Percentiles rank a stretch among this genome's conserved stretches.
Evolutionary conservation across 306 rosid genomes (phyloP).

Genomic region (Sechiopsis laciniata): DNA sequence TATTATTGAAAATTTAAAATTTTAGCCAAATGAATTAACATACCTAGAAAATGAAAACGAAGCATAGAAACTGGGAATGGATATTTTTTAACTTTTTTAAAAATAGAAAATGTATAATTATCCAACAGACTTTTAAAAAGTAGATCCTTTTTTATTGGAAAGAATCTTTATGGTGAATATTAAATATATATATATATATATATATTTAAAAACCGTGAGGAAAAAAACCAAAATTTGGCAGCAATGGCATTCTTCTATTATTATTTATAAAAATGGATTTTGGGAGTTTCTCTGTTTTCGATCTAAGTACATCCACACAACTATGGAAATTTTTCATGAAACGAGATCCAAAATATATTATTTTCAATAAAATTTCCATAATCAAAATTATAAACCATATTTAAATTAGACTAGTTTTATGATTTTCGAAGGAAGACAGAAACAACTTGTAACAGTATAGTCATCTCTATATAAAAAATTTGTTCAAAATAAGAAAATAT

Average conservation of each 20-base stretch:
- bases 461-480: not conserved
- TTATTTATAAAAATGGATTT: not conserved
- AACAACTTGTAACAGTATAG: not conserved
- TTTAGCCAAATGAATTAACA: not conserved
- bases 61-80: not conserved
- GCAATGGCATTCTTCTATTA: not conserved
- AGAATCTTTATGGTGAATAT: too few species aligned
- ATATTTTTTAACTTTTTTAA: too few species aligned
- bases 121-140: too few species aligned
- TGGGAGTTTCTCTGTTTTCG: not conserved
- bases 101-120: too few species aligned
- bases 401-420: constrained; percentile 7
- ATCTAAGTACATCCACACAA: not conserved
- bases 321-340: not conserved
- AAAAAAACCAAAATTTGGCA: not conserved
- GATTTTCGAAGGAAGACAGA: not conserved
- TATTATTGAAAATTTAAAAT: not conserved
- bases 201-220: not conserved
- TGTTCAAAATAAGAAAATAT: not conserved
- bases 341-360: not conserved
- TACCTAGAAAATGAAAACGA: not conserved
- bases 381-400: not conserved
- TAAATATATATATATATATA: too few species aligned
- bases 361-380: not conserved
- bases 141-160: too few species aligned